Conservation (phyloP, 805 yeast genomes). For the Cyberlindnera bimundalis region DNA sequence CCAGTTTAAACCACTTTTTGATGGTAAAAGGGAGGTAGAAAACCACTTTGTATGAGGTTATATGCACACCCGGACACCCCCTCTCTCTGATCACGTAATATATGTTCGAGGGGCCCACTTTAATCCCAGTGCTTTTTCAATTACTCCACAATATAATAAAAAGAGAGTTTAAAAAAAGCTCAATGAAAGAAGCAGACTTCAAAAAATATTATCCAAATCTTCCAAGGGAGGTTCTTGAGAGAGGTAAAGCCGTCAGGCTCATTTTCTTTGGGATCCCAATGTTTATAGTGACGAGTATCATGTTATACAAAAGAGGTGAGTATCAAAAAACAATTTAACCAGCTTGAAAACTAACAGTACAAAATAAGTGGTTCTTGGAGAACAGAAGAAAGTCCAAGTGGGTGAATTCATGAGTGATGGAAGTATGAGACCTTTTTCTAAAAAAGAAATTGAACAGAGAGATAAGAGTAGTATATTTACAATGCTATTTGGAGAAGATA, state of each 20-base stretch:
- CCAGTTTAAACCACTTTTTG: too few species aligned
- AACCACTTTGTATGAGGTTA: too few species aligned
- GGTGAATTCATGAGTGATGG: constrained; percentile 28
- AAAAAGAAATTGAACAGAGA: constrained; percentile 21
- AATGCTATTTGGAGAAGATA: constrained; percentile 23
- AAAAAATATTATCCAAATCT: constrained; percentile 21
- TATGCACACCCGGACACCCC: too few species aligned
- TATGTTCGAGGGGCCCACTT: too few species aligned
- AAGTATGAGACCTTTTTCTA: constrained; percentile 19
- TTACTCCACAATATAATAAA: neutral
- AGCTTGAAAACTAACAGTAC: neutral
- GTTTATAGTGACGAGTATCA: constrained; percentile 18
- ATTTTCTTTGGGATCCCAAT: constrained; percentile 25
- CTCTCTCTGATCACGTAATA: too few species aligned
- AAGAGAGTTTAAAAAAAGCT: neutral
- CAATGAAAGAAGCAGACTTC: constrained; percentile 23
- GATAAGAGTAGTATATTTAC: constrained; percentile 23
- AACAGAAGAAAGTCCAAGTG: constrained; percentile 23
- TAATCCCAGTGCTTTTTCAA: neutral
- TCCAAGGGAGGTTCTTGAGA: constrained; percentile 21
- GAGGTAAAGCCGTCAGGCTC: constrained; percentile 25
- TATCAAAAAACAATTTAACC: neutral
- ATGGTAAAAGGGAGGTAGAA: too few species aligned
- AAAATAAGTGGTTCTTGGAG: constrained; percentile 18
- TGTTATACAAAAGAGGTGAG: constrained; percentile 24